Percentiles rank a stretch among this genome's conserved stretches.
Conservation (phyloP, 371 early-diverging fungal species). For the Aphelidium insulamus region DNA sequence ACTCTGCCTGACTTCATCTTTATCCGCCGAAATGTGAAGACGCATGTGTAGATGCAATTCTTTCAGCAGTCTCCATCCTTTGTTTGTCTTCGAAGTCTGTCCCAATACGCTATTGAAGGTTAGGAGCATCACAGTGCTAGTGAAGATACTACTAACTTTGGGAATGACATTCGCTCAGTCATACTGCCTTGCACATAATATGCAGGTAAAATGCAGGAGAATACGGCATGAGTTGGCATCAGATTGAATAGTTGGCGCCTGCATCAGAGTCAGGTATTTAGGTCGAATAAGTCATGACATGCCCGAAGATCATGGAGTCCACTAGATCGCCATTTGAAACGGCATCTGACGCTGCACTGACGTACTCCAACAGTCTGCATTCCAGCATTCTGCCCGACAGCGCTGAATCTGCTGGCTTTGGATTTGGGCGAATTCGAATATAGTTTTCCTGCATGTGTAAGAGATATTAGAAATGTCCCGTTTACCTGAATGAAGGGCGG, state of each 20-base stretch:
- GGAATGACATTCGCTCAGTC: conserved; percentile 7
- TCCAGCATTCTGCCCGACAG: conserved; percentile 1
- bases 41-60: conserved; percentile 71
- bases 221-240: conserved; percentile 72
- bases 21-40: conserved; percentile 51
- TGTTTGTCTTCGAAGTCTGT: conserved; percentile 62
- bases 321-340: conserved; percentile 74
- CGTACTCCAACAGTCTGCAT: conserved; percentile 20
- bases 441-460: conserved; percentile 29
- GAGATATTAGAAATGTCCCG: conserved; percentile 2
- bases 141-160: conserved; percentile 4
- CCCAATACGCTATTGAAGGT: conserved; percentile 65
- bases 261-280: neutral
- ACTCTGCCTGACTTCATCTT: conserved; percentile 52
- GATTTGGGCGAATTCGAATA: conserved; percentile 18
- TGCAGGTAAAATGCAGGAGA: conserved; percentile 73
- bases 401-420: conserved; percentile 7
- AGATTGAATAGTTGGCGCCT: conserved; percentile 68
- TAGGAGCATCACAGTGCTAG: neutral
- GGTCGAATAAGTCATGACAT: conserved; percentile 1
- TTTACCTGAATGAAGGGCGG: conserved; percentile 82
- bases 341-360: conserved; percentile 72
- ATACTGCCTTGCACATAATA: conserved; percentile 41
- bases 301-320: conserved; percentile 57
- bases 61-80: conserved; percentile 40